Base-by-base conservation (phyloP, 805 yeast species). In the Groenewaldozyma salmanticensis region DNA sequence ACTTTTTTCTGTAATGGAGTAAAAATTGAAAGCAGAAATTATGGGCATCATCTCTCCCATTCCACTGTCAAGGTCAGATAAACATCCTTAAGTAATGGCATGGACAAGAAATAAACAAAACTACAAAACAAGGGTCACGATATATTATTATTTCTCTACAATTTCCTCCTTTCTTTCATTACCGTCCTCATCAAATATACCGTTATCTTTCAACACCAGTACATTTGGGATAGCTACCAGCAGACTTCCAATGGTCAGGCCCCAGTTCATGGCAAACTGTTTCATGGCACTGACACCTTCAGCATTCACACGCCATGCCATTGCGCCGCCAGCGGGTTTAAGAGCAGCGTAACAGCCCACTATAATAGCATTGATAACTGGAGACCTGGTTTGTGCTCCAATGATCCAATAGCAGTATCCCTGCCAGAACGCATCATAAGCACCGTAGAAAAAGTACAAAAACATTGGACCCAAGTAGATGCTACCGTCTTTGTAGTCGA, bases 41-140 rank as follows among this genome's bases (percentile, higher is more conserved):
- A n/a, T n/a, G n/a, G n/a, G n/a, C n/a, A n/a, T n/a, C n/a, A n/a
- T n/a, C n/a, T n/a, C n/a, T n/a, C n/a, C n/a, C n/a, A n/a, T 52
- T 92, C 98, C 42, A 87, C 69, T 0, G 97, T 84, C 59, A 92
- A 73, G 0, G 97, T 90, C 1, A 95, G 92, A 58, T 86, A 90
- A n/a, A n/a, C n/a, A n/a, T n/a, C n/a, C n/a, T n/a, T n/a, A n/a
- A n/a, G n/a, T n/a, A n/a, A n/a, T n/a, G n/a, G n/a, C n/a, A n/a
- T n/a, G n/a, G n/a, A n/a, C n/a, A n/a, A n/a, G n/a, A n/a, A n/a
- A n/a, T n/a, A n/a, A n/a, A n/a, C n/a, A n/a, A n/a, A n/a, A n/a
- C n/a, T n/a, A n/a, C n/a, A n/a, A n/a, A n/a, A n/a, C 15, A n/a
- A 27, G 13, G 13, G 3, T n/a, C 13, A 5, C 31, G 13, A 27